Percentiles rank a stretch among this genome's conserved stretches.
Evolutionary conservation across 306 rosid species (phyloP).

Genomic region (Pyrus betulifolia): DNA sequence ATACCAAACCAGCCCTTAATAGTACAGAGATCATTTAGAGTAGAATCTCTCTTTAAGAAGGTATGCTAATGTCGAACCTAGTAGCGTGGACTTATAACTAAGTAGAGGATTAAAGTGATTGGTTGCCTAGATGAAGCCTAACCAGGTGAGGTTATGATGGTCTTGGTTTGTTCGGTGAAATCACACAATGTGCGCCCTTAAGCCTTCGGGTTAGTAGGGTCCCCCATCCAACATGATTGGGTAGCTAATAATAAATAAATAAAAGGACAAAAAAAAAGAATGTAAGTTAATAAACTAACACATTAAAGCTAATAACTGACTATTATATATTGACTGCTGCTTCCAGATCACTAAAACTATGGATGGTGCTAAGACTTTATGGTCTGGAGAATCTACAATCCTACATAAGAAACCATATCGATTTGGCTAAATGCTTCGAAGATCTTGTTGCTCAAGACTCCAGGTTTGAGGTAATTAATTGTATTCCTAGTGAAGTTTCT

Average conservation of each 20-base stretch:
- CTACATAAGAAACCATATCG: slow-evolving; percentile 67
- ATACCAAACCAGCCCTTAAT: not conserved
- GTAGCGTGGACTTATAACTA: too few relatives aligned
- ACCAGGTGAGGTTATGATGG: too few relatives aligned
- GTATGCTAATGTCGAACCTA: not conserved
- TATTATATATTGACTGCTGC: not conserved
- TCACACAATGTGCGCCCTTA: too few relatives aligned
- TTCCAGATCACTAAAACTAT: slow-evolving; percentile 72
- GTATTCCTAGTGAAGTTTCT: not conserved
- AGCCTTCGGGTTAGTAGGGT: too few relatives aligned
- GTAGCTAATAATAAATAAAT: too few relatives aligned
- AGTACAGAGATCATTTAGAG: not conserved
- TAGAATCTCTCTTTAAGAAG: not conserved
- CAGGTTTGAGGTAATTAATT: slow-evolving; percentile 72
- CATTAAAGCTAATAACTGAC: too few relatives aligned
- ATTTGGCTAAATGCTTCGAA: slow-evolving; percentile 66
- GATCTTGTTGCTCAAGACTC: slow-evolving; percentile 57
- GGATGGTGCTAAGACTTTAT: slow-evolving; percentile 90
- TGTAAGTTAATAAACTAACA: not conserved
- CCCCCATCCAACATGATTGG: too few relatives aligned
- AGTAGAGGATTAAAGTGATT: too few relatives aligned
- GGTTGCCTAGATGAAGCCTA: too few relatives aligned
- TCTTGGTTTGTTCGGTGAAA: too few relatives aligned
- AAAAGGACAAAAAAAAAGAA: too few relatives aligned
- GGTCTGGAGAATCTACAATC: slow-evolving; percentile 69